Base-by-base conservation (phyloP, 495 filamentous ascomycete species). In the Choiromyces venosus region DNA sequence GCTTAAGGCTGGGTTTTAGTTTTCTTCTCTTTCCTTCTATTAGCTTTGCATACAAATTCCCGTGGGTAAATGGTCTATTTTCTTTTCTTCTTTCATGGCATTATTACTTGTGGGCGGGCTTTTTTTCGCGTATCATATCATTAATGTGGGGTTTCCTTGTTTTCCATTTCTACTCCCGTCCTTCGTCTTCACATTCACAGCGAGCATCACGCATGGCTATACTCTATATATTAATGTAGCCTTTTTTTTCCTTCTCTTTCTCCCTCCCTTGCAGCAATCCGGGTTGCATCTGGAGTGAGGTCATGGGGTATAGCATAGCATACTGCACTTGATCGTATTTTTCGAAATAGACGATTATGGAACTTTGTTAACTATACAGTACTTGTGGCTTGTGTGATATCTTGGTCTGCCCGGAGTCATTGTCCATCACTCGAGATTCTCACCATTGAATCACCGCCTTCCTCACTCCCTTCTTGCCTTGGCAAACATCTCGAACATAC, bases 1-100 rank as follows among this genome's bases (percentile, higher is more conserved):
- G 70, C 33, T 86, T 81, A 71, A 80, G 71, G 35, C 16, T 65
- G 37, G 37, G 1, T 16, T 25, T 65, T 29, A 19, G 36, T n/a
- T 37, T 25, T 33, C 39, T 19, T 46, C 19, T 19, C 8, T 65
- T 18, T 35, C 35, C 12, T 46, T 21, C 29, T 66, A 39, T 39
- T 16, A 25, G 7, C n/a, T 21, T 33, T 19, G 7, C 44, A 52
- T 18, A 42, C 14, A 42, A 42, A 29, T 64, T 25, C 6, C 29
- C 46, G 21, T 10, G 19, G 9, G 18, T 25, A 46, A 38, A 36
- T 52, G n/a, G 10, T 10, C 52, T 42, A 7, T n/a, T 66, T 39
- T 56, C 6, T 21, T 38, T 68, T 36, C 35, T 61, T 36, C 44
- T 21, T 33, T 44, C 38, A 4, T 25, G 1, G 29, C 2, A 18